Evolutionary conservation across 2,329 filamentous ascomycete genomes (phyloP), one percentile per base, ranked within the genome.

Genomic region (Aspergillus amoenus): DNA sequence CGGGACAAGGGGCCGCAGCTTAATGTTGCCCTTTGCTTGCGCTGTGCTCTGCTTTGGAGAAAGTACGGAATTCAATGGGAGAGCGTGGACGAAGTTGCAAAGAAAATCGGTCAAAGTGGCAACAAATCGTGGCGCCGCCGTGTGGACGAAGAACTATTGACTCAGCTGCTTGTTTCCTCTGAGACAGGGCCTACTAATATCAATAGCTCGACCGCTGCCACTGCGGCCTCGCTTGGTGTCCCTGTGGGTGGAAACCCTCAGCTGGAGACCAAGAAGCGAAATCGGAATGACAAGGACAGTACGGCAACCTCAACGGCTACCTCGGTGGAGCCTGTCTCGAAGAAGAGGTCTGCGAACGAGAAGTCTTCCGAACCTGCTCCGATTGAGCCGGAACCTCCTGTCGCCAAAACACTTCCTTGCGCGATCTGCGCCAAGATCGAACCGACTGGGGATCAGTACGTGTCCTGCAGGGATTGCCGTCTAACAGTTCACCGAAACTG

Each of bases 41-140:
- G 93, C 58, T 99, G 94, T 70, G 93, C 93, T 24, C 88, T 94
- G 67, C 80, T 99, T 8, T 99, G 94, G 94, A 88, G 94, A 49
- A 90, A 93, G 63, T 99, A 99, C 73, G 93, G 89, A 15, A 91
- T 99, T 60, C 91, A 95, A 64, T 99, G 91, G 87, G 94, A 97
- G 73, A 91, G 96, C 64, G 84, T 92, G 13, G 94, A 97, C 42
- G 93, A 97, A 67, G 84, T 96, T 39, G 85, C 88, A 40, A 96
- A 93, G 78, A 96, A 96, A 77, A 87, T 95, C 42, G 85, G 88
- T 1, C 86, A 89, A 62, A 85, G 87, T 45, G 90, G 91, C 43
- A 89, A 90, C 45, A 88, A 91, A 65, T 88, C 90, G 4, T 93
- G 88, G 86, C 95, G 94, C 77, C 86, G 90, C 57, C 90, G 89